Evolutionary conservation across 768 basidiomycete species (phyloP).

Genomic region (Amylocystis lapponica): DNA sequence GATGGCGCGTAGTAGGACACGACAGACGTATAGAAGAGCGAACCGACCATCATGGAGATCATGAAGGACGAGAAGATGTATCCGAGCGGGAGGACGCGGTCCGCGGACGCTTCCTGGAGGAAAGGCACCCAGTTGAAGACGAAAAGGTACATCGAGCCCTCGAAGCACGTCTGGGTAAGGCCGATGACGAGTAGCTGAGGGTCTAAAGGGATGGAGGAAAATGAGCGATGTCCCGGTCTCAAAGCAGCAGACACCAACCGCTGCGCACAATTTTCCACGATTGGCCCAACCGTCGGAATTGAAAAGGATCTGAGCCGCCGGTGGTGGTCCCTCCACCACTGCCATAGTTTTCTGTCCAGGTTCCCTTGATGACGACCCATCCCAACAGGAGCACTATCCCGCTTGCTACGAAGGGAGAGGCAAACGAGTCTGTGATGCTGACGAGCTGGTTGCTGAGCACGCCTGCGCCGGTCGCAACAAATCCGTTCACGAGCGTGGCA

Average conservation of each 20-base stretch:
- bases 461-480: conserved; percentile 64
- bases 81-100: conserved; percentile 54
- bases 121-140: conserved; percentile 81
- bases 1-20: conserved; percentile 13
- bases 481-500: conserved; percentile 67
- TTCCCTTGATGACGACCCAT: conserved; percentile 48
- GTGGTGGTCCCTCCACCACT: conserved; percentile 24
- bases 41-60: conserved; percentile 79
- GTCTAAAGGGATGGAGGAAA: too few species aligned
- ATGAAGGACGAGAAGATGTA: conserved; percentile 80
- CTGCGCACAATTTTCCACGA: conserved; percentile 53
- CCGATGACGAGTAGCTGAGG: conserved; percentile 58
- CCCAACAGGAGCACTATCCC: conserved; percentile 47
- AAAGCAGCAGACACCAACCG: conserved; percentile 28
- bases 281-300: conserved; percentile 44
- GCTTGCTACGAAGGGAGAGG: conserved; percentile 63
- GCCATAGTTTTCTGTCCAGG: conserved; percentile 72
- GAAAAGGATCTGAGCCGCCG: conserved; percentile 30
- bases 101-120: conserved; percentile 54
- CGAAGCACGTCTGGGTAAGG: conserved; percentile 74
- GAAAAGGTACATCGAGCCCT: conserved; percentile 82
- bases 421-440: conserved; percentile 41
- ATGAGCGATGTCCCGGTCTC: too few species aligned
- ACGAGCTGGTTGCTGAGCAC: conserved; percentile 65
- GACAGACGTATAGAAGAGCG: conserved; percentile 58